phyloP scores from a whole-genome alignment of 768 basidiomycete genomes.

The Boletus rubescentipes region DNA sequence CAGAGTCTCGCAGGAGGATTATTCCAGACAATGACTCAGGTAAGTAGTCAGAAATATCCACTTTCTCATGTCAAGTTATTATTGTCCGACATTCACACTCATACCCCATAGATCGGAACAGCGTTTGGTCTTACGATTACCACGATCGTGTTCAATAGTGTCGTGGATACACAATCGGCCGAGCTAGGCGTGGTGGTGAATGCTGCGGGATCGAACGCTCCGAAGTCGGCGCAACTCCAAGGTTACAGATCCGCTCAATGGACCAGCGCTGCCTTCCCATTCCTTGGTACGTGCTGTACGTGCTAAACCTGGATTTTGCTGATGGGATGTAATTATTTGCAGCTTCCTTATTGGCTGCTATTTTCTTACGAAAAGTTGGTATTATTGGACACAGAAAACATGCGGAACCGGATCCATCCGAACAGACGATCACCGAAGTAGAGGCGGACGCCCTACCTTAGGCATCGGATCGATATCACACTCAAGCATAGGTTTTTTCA shows the following conservation, averaged over 20 bases:
- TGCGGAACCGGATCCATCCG: constrained; percentile 13
- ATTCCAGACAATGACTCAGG: constrained; percentile 80
- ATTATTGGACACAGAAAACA: constrained; percentile 34
- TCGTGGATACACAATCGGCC: constrained; percentile 36
- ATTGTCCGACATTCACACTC: not conserved
- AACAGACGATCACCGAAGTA: constrained; percentile 22
- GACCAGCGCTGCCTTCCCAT: constrained; percentile 60
- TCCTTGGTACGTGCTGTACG: constrained; percentile 42
- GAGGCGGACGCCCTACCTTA: constrained; percentile 6
- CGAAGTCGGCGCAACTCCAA: constrained; percentile 39
- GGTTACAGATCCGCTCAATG: constrained; percentile 68
- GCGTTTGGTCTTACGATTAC: constrained; percentile 69
- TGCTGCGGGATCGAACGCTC: constrained; percentile 29
- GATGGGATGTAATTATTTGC: not conserved
- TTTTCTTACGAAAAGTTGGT: constrained; percentile 43
- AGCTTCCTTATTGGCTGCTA: constrained; percentile 33
- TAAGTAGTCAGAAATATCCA: constrained; percentile 21
- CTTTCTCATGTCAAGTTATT: not conserved
- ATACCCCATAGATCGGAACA: constrained; percentile 52
- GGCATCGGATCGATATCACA: not conserved
- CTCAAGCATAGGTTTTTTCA: not conserved
- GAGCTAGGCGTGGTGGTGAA: constrained; percentile 34
- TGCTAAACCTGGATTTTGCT: not conserved
- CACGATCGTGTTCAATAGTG: constrained; percentile 67
- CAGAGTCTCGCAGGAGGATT: constrained; percentile 75